phyloP scores from a whole-genome alignment of 139 green algal species.

The Picochlorum sp. region DNA sequence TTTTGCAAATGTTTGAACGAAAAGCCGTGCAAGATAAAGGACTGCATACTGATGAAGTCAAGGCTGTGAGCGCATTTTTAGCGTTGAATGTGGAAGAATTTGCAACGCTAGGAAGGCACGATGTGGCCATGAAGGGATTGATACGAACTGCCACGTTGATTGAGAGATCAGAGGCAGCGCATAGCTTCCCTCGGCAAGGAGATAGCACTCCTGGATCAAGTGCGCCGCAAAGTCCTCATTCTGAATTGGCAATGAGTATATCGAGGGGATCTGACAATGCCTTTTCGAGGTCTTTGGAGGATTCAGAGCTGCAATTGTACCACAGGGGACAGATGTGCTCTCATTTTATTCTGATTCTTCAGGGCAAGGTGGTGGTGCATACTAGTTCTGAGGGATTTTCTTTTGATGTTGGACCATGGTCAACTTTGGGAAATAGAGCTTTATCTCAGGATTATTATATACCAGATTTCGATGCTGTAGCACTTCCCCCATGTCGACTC shows the following conservation, averaged over 20 bases:
- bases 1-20: slow-evolving; percentile 38
- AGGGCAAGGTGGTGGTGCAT: not conserved
- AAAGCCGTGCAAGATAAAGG: slow-evolving; percentile 14
- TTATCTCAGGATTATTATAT: not conserved
- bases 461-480: slow-evolving; percentile 1
- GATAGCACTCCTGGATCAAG: not conserved
- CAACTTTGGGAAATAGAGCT: not conserved
- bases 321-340: not conserved
- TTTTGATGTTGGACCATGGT: slow-evolving; percentile 1
- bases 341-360: not conserved
- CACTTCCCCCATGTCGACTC: not conserved
- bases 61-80: slow-evolving; percentile 39
- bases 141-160: not conserved
- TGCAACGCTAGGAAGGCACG: not conserved
- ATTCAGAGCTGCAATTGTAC: not conserved
- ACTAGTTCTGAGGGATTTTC: not conserved
- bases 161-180: not conserved
- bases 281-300: not conserved
- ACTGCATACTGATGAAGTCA: slow-evolving; percentile 27
- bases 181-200: not conserved
- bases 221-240: not conserved
- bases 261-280: not conserved
- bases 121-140: not conserved
- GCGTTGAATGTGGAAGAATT: slow-evolving; percentile 2
- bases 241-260: not conserved